Percentiles rank a stretch among this genome's conserved stretches.
These are phyloP conservation scores for Bisporella sp. DNA, from an alignment of 2,329 filamentous ascomycete genomes.

Conservation along the genomic window DNA sequence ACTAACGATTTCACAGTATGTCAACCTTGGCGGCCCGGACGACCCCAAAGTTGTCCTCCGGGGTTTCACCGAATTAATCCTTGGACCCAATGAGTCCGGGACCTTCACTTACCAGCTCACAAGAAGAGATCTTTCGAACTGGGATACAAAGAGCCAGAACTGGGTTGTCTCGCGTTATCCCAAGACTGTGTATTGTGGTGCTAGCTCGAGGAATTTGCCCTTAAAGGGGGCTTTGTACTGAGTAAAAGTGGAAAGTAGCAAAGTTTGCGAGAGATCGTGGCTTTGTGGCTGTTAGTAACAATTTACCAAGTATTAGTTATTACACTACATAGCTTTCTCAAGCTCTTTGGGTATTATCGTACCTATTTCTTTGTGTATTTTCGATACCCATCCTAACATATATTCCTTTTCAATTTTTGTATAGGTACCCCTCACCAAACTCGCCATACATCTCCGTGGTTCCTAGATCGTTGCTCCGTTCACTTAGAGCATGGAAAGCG, in stretches of 20 bases:
- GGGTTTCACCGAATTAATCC: slow-evolving; percentile 70
- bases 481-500: too few relatives aligned
- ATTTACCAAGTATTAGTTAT: too few relatives aligned
- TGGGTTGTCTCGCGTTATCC: slow-evolving; percentile 49
- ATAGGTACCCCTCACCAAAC: too few relatives aligned
- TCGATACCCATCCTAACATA: too few relatives aligned
- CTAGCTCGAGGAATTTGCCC: slow-evolving; percentile 14
- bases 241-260: not conserved
- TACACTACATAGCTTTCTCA: too few relatives aligned
- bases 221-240: slow-evolving; percentile 8
- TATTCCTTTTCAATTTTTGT: too few relatives aligned
- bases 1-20: slow-evolving; percentile 45
- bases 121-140: slow-evolving; percentile 78
- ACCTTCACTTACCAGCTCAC: slow-evolving; percentile 65
- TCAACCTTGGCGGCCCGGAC: slow-evolving; percentile 70
- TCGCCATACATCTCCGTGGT: too few relatives aligned
- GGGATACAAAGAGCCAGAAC: slow-evolving; percentile 71
- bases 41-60: slow-evolving; percentile 65
- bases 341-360: too few relatives aligned
- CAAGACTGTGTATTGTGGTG: slow-evolving; percentile 20
- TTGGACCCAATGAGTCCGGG: slow-evolving; percentile 58
- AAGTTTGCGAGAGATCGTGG: too few relatives aligned
- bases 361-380: too few relatives aligned
- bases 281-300: too few relatives aligned
- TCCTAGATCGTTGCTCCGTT: too few relatives aligned